Evolutionary conservation across 371 early-diverging fungal species (phyloP), one percentile per base, ranked within the genome.

Genomic region (Syncephalastrum sp.): DNA sequence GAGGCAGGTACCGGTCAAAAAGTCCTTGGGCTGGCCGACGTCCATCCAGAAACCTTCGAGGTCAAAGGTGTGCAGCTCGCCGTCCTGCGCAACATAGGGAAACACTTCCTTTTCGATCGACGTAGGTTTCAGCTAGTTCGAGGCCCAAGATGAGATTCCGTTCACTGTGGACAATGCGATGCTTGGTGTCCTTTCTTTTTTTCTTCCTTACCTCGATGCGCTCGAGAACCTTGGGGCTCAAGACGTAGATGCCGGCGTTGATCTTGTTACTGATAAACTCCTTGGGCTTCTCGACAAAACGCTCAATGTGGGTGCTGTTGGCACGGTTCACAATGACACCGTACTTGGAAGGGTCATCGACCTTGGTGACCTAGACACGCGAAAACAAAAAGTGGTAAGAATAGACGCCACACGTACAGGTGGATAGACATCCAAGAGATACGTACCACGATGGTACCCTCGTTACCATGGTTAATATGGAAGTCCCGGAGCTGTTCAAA

Each of bases 41-140:
- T 99, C 99, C 96, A 96, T 96, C 99, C 99, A 99, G 87, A 92
- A 99, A 53, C 99, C 98, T 50, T 95, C 89, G 41, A 99, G 85
- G 15, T 94, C 92, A 75, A 93, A 96, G 29, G 92, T 84, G 70
- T 93, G 92, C 50, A 99, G 84, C 68, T 92, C 84, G 15, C 72
- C 68, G 54, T 91, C 92, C 23, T 74, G 68, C 15, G 98, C 98
- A 89, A 99, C 94, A 50, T 48, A 57, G 16, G 99, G 99, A 81
- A 99, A 99, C 6, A 98, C 83, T 70, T 99, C 99, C 74, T 94
- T 98, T 76, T 99, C 99, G 58, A 97, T 97, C 19, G 95, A 95
- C 13, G 95, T 97, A 15, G 97, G 97, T 64, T 83, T 85, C 61
- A 89, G 83, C 86, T 91, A 71, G 16, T 72, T 21, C 47, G 15